Conservation (phyloP, 768 basidiomycete species). For the Rhodocollybia butyracea region DNA sequence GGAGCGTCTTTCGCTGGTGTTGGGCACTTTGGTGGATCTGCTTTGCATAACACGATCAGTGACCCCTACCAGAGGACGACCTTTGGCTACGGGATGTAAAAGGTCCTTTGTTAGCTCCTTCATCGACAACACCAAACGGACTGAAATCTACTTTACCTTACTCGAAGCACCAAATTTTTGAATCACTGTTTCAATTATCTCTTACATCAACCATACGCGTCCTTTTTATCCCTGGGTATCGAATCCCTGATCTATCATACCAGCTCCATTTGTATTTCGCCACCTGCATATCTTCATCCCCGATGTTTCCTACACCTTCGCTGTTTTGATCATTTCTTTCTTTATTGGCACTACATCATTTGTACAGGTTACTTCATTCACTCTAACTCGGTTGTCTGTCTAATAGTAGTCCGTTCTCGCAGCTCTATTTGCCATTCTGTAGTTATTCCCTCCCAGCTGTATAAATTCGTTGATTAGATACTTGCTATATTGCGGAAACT, state of each 20-base stretch:
- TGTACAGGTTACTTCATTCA: constrained; percentile 56
- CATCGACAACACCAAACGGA: neutral
- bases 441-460: constrained; percentile 59
- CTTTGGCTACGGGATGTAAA: constrained; percentile 82
- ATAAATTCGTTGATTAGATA: constrained; percentile 47
- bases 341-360: constrained; percentile 35
- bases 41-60: constrained; percentile 50
- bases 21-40: constrained; percentile 52
- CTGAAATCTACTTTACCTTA: constrained; percentile 33
- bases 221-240: constrained; percentile 34
- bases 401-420: constrained; percentile 54
- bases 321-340: constrained; percentile 25
- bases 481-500: constrained; percentile 11
- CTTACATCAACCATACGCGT: constrained; percentile 27
- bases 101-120: neutral
- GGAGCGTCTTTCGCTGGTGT: constrained; percentile 48
- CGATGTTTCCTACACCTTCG: constrained; percentile 35
- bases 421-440: constrained; percentile 70
- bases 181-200: constrained; percentile 26
- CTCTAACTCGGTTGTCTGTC: constrained; percentile 60
- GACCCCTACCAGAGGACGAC: constrained; percentile 75
- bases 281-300: constrained; percentile 57
- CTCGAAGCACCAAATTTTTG: constrained; percentile 34
- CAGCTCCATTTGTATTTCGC: constrained; percentile 69
- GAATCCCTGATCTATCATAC: constrained; percentile 44